These are phyloP conservation scores for Cylindricascospora bacillispora DNA, from an alignment of 1,139 yeast species.

Conservation along the genomic window DNA sequence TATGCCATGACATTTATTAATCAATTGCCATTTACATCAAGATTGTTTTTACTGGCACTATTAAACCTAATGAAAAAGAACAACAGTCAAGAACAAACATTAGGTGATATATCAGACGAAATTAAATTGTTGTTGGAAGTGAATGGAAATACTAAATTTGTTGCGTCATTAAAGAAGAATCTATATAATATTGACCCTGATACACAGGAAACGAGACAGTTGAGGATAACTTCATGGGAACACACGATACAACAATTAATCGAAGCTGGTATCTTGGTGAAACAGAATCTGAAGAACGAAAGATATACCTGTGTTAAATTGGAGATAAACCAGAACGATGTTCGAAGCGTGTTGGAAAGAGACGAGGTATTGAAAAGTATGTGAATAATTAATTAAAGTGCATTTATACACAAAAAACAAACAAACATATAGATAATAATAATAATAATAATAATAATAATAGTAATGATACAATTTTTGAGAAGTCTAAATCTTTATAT, in stretches of 20 bases:
- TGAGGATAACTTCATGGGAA: conserved; percentile 26
- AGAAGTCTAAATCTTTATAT: too few species aligned
- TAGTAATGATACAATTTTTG: too few species aligned
- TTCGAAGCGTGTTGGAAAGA: conserved; percentile 43
- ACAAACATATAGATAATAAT: too few species aligned
- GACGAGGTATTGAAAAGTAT: conserved; percentile 30
- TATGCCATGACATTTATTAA: conserved; percentile 51
- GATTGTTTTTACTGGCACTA: conserved; percentile 57
- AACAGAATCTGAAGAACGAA: conserved; percentile 57
- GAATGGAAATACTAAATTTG: conserved; percentile 23
- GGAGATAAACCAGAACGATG: conserved; percentile 59
- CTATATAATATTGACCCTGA: conserved; percentile 15
- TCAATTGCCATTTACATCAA: conserved; percentile 54
- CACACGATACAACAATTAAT: conserved; percentile 42
- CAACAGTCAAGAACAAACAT: conserved; percentile 55
- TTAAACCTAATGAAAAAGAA: conserved; percentile 53
- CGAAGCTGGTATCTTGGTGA: conserved; percentile 64
- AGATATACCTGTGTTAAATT: conserved; percentile 51
- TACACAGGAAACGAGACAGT: conserved; percentile 13
- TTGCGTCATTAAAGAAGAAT: conserved; percentile 20
- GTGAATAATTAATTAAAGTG: conserved; percentile 1
- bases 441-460: too few species aligned
- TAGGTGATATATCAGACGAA: conserved; percentile 75
- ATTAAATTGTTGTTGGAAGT: conserved; percentile 38
- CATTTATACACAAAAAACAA: too few species aligned